These are phyloP conservation scores for Saccharomyces hybrid DNA, from an alignment of 1,139 yeast species.

Conservation along the genomic window DNA sequence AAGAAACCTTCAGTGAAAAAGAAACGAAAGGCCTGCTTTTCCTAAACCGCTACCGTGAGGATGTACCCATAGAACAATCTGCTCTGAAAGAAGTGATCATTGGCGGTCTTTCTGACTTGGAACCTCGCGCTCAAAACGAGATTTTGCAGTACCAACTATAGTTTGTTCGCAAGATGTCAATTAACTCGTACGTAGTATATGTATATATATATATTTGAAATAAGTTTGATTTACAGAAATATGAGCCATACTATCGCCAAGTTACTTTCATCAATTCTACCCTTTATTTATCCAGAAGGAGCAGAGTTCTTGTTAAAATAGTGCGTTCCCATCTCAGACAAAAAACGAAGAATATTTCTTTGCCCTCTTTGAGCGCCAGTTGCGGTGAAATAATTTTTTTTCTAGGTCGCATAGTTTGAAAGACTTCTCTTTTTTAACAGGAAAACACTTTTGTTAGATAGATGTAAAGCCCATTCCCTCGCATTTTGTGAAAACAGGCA, in stretches of 20 bases:
- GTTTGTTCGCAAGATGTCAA: neutral
- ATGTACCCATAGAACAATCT: slow-evolving; percentile 3
- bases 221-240: neutral
- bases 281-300: no score
- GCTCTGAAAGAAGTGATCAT: slow-evolving; percentile 20
- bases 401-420: neutral
- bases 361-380: neutral
- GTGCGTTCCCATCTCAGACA: neutral
- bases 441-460: neutral
- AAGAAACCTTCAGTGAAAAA: slow-evolving; percentile 10
- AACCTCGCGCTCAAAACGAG: slow-evolving; percentile 22
- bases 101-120: slow-evolving; percentile 16
- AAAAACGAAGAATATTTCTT: neutral
- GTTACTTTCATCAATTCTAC: no score
- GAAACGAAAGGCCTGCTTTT: slow-evolving; percentile 18
- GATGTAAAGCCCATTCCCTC: neutral
- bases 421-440: neutral
- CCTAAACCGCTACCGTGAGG: slow-evolving; percentile 12
- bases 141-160: slow-evolving; percentile 26
- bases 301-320: neutral
- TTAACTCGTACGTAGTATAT: neutral
- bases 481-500: neutral
- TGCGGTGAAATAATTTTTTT: neutral
- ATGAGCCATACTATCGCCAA: no score
- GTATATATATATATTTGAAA: neutral